These are phyloP conservation scores for Diaporthe destruens DNA, from an alignment of 2,329 filamentous ascomycete genomes.

Conservation along the genomic window DNA sequence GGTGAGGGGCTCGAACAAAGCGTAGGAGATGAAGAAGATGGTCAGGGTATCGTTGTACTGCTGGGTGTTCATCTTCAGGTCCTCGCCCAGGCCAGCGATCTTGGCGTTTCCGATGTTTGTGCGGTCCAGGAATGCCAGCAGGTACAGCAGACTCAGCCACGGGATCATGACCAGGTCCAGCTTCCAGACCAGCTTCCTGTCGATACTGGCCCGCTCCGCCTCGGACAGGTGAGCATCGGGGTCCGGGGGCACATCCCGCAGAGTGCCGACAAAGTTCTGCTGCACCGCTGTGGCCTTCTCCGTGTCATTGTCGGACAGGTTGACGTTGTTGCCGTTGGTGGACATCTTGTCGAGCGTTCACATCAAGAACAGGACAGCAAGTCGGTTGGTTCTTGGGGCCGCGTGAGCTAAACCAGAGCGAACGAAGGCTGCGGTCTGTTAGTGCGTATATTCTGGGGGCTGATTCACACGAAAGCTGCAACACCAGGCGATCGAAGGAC, in stretches of 20 bases:
- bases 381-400: background rate
- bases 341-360: conserved; percentile 9
- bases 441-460: background rate
- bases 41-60: conserved; percentile 82
- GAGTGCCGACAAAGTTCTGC: conserved; percentile 36
- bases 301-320: conserved; percentile 40
- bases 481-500: background rate
- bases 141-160: conserved; percentile 71
- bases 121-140: conserved; percentile 79
- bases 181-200: conserved; percentile 50
- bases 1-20: conserved; percentile 81
- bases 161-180: conserved; percentile 53
- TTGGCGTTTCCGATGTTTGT: conserved; percentile 84
- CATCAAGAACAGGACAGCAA: background rate
- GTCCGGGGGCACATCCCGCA: conserved; percentile 47
- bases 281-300: conserved; percentile 40
- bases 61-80: conserved; percentile 70
- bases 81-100: conserved; percentile 64
- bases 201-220: conserved; percentile 48
- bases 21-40: conserved; percentile 90
- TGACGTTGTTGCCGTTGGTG: background rate
- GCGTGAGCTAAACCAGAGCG: background rate
- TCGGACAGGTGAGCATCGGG: conserved; percentile 51
- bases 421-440: conserved; percentile 7
- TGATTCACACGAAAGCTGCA: background rate